Evolutionary conservation across 2,329 filamentous ascomycete species (phyloP).

Genomic region (Trichoderma oligosporum): DNA sequence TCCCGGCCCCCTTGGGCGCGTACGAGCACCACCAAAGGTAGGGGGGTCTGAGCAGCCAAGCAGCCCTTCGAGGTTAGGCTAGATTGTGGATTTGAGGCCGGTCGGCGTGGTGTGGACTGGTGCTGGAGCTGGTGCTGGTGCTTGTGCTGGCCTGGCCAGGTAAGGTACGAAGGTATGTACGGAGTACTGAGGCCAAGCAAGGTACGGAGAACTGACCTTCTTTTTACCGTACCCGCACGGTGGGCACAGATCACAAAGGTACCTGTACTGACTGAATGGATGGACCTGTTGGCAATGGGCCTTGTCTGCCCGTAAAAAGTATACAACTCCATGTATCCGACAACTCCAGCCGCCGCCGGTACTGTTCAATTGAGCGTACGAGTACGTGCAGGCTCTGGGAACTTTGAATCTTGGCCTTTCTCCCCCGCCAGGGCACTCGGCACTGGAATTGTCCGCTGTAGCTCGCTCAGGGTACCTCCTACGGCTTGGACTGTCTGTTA

Average conservation of each 20-base stretch:
- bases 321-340: not conserved
- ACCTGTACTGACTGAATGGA: too few species aligned
- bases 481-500: not conserved
- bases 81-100: constrained; percentile 11
- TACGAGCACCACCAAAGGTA: not conserved
- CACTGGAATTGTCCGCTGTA: constrained; percentile 12
- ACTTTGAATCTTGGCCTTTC: not conserved
- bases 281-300: too few species aligned
- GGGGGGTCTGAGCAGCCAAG: constrained; percentile 14
- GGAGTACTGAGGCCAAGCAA: not conserved
- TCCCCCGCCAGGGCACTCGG: constrained; percentile 11
- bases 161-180: not conserved
- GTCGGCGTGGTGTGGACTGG: constrained; percentile 8
- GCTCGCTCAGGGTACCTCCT: not conserved
- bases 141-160: not conserved
- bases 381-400: not conserved
- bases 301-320: too few species aligned
- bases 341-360: not conserved
- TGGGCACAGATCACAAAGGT: too few species aligned
- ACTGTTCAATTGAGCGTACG: not conserved
- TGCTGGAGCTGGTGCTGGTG: not conserved
- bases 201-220: not conserved
- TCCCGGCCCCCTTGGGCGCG: constrained; percentile 1
- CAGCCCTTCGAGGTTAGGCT: constrained; percentile 17
- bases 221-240: not conserved